These are phyloP conservation scores for Strobilomyces dryophilus DNA, from an alignment of 768 basidiomycete genomes.

Conservation along the genomic window DNA sequence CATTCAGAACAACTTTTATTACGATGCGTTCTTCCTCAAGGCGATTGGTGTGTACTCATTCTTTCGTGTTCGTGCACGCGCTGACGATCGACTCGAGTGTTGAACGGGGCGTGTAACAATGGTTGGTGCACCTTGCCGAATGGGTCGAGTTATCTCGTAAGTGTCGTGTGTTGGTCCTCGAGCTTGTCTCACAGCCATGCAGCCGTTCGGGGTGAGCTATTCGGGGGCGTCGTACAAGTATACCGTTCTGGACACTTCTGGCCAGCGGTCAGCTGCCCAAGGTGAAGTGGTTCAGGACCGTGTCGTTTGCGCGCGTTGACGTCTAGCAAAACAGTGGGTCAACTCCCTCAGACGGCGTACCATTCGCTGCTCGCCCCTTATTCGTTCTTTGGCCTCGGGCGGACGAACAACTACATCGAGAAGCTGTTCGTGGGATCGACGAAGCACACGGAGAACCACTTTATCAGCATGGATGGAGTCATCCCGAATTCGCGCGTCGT, in stretches of 20 bases:
- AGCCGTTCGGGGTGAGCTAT: slow-evolving; percentile 94
- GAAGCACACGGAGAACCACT: slow-evolving; percentile 64
- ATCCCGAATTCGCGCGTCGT: slow-evolving; percentile 97
- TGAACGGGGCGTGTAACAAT: slow-evolving; percentile 90
- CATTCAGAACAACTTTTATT: slow-evolving; percentile 96
- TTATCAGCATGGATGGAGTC: slow-evolving; percentile 92
- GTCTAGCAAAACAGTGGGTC: slow-evolving; percentile 57
- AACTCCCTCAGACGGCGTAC: slow-evolving; percentile 91
- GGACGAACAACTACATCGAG: slow-evolving; percentile 99
- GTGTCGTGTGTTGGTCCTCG: slow-evolving; percentile 19
- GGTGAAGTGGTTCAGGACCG: slow-evolving; percentile 38
- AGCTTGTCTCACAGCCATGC: slow-evolving; percentile 6
- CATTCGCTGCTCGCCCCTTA: slow-evolving; percentile 89
- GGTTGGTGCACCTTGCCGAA: slow-evolving; percentile 68
- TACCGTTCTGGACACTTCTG: slow-evolving; percentile 89
- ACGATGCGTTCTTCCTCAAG: slow-evolving; percentile 98
- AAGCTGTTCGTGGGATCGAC: slow-evolving; percentile 96
- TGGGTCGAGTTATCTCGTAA: slow-evolving; percentile 70
- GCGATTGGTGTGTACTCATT: slow-evolving; percentile 66
- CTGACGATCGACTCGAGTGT: slow-evolving; percentile 43
- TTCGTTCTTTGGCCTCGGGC: slow-evolving; percentile 92
- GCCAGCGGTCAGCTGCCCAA: slow-evolving; percentile 86
- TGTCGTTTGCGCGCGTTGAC: not conserved
- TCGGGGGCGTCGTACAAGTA: slow-evolving; percentile 97
- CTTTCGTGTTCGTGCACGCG: not conserved